Evolutionary conservation across 345 rosid species (phyloP).

Genomic region (Populus tremula): DNA sequence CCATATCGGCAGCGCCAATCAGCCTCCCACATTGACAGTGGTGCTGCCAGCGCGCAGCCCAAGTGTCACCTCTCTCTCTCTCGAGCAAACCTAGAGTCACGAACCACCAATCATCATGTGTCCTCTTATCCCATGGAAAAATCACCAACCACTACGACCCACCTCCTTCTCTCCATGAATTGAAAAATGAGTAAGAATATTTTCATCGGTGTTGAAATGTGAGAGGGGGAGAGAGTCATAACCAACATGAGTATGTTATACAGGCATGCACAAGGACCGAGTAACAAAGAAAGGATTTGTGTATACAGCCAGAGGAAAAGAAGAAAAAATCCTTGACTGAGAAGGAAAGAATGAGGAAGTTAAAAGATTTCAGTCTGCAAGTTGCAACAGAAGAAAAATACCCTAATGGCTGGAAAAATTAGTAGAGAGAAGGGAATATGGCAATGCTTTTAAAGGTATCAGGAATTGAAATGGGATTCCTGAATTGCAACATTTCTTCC

Average conservation of each 20-base stretch:
- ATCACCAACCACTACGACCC: too few species aligned
- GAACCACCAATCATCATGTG: too few species aligned
- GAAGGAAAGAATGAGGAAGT: background rate
- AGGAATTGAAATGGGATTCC: slow-evolving; percentile 1
- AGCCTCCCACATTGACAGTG: too few species aligned
- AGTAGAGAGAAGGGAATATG: background rate
- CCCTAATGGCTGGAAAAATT: background rate
- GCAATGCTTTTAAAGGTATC: too few species aligned
- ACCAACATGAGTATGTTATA: background rate
- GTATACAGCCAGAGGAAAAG: background rate
- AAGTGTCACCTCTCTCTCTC: too few species aligned
- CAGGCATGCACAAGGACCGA: background rate
- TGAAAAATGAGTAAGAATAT: background rate
- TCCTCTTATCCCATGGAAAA: too few species aligned
- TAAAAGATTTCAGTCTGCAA: too few species aligned
- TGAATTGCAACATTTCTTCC: background rate
- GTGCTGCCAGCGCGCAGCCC: too few species aligned
- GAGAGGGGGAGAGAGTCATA: background rate
- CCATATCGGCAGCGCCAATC: too few species aligned
- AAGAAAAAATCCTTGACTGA: background rate
- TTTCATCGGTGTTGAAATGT: background rate
- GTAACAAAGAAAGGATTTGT: background rate
- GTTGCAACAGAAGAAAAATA: background rate
- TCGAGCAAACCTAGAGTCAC: too few species aligned
- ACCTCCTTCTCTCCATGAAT: slow-evolving; percentile 9